Conservation (phyloP, 495 filamentous ascomycete species). For the Aspergillus bridgeri region DNA sequence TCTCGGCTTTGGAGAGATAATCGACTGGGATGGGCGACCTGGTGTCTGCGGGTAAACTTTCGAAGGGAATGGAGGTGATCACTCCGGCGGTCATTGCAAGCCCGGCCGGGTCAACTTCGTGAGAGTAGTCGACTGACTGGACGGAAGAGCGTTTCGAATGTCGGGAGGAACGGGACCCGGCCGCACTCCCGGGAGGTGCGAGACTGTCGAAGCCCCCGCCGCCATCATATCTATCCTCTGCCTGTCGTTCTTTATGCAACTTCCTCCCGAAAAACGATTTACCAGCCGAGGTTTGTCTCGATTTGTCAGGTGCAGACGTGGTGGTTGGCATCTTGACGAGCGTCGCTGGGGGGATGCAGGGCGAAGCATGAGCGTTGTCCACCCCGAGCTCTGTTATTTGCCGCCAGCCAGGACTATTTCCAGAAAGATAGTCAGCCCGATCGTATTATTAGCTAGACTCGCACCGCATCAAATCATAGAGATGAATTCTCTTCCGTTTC, state of each 20-base stretch:
- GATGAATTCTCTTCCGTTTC: background rate
- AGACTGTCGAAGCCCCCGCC: slow-evolving; percentile 51
- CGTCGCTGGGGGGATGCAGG: slow-evolving; percentile 34
- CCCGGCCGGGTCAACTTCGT: slow-evolving; percentile 47
- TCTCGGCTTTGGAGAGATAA: slow-evolving; percentile 67
- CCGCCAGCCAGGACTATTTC: background rate
- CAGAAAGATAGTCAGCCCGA: background rate
- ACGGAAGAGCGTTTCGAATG: slow-evolving; percentile 78
- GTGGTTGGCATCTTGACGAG: slow-evolving; percentile 49
- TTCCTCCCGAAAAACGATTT: slow-evolving; percentile 86
- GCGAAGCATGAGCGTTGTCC: slow-evolving; percentile 42
- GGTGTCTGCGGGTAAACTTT: slow-evolving; percentile 62
- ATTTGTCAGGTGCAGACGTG: slow-evolving; percentile 68
- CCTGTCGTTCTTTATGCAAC: slow-evolving; percentile 67
- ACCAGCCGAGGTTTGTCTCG: slow-evolving; percentile 75
- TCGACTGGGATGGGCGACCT: slow-evolving; percentile 72
- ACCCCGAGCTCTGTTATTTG: slow-evolving; percentile 5
- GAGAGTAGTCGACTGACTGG: slow-evolving; percentile 60
- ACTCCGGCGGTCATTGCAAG: slow-evolving; percentile 78
- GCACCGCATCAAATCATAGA: background rate
- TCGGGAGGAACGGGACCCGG: slow-evolving; percentile 71
- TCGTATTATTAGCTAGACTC: background rate
- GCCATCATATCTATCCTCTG: slow-evolving; percentile 53
- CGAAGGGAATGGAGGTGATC: slow-evolving; percentile 87
- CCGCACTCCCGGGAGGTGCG: slow-evolving; percentile 47